Evolutionary conservation across 1,284 basidiomycete species (phyloP).

Genomic region (Microstroma glucosiphilum): DNA sequence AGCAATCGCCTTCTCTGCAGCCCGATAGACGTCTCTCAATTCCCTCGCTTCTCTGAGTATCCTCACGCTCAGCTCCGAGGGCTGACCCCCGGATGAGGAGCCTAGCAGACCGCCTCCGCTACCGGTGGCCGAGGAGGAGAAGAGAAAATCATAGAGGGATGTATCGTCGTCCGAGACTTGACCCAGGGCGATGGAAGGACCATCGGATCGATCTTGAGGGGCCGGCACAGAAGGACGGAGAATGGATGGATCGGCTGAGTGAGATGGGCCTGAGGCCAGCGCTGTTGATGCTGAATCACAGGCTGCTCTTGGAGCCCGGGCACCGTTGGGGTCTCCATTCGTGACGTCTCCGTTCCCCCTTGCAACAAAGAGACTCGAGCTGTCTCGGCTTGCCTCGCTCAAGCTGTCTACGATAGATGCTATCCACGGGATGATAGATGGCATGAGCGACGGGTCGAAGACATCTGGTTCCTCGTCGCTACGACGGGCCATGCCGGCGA

Average conservation of each 20-base stretch:
- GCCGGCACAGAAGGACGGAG: background rate
- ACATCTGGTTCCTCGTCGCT: background rate
- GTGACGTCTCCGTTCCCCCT: background rate
- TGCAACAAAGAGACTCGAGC: background rate
- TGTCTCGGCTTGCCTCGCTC: too few relatives aligned
- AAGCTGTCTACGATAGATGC: background rate
- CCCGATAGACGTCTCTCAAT: slow-evolving; percentile 5
- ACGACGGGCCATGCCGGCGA: too few relatives aligned
- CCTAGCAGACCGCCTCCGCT: background rate
- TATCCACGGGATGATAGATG: background rate
- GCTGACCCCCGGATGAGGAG: background rate
- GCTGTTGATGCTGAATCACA: background rate
- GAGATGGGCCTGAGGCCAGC: too few relatives aligned
- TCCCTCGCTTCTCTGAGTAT: background rate
- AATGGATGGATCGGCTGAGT: too few relatives aligned
- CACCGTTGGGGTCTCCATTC: background rate
- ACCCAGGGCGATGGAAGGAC: background rate
- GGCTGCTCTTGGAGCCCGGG: background rate
- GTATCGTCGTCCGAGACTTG: slow-evolving; percentile 4
- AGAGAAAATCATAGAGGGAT: slow-evolving; percentile 6
- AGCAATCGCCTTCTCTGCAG: background rate
- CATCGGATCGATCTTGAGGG: background rate
- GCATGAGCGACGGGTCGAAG: background rate
- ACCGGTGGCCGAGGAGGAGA: background rate
- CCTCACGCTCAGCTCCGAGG: background rate